Percentiles rank a stretch among this genome's conserved stretches.
These are phyloP conservation scores for Beta macrorhiza DNA, from an alignment of 179 eudicot species.

Conservation along the genomic window DNA sequence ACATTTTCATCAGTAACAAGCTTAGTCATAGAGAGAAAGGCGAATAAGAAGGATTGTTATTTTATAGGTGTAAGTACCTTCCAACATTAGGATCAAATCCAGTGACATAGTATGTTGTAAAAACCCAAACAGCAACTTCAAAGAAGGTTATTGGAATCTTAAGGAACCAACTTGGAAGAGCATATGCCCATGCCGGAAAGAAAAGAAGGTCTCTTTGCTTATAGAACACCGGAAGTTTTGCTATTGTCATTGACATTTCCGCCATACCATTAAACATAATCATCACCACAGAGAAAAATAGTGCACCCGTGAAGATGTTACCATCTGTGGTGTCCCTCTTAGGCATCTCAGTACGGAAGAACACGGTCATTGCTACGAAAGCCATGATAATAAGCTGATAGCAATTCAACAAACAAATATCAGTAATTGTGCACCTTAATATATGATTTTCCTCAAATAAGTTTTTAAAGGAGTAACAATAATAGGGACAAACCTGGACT, in stretches of 20 bases:
- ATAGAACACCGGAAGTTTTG: constrained; percentile 65
- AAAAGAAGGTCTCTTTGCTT: constrained; percentile 69
- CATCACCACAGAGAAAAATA: constrained; percentile 34
- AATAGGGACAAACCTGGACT: constrained; percentile 28
- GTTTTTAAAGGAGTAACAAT: background rate
- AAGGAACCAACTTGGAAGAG: constrained; percentile 59
- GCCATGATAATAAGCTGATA: constrained; percentile 49
- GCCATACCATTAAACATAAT: constrained; percentile 50
- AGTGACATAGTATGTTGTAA: constrained; percentile 51
- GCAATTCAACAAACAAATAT: constrained; percentile 1
- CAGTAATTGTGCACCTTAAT: background rate
- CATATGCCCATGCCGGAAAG: constrained; percentile 68
- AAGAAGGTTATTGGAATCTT: constrained; percentile 53
- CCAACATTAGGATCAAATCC: constrained; percentile 56
- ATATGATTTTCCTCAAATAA: background rate
- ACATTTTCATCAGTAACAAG: background rate
- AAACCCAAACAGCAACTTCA: constrained; percentile 46
- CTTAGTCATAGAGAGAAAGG: background rate
- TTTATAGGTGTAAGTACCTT: constrained; percentile 35
- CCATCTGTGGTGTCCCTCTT: constrained; percentile 36
- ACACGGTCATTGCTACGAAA: constrained; percentile 47
- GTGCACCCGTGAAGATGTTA: constrained; percentile 38
- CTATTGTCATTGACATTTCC: constrained; percentile 54
- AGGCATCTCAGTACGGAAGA: constrained; percentile 57
- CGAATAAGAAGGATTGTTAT: too few relatives aligned